Evolutionary conservation across 2,329 filamentous ascomycete species (phyloP), one percentile per base, ranked within the genome.

Genomic region (Botrytis tulipae): DNA sequence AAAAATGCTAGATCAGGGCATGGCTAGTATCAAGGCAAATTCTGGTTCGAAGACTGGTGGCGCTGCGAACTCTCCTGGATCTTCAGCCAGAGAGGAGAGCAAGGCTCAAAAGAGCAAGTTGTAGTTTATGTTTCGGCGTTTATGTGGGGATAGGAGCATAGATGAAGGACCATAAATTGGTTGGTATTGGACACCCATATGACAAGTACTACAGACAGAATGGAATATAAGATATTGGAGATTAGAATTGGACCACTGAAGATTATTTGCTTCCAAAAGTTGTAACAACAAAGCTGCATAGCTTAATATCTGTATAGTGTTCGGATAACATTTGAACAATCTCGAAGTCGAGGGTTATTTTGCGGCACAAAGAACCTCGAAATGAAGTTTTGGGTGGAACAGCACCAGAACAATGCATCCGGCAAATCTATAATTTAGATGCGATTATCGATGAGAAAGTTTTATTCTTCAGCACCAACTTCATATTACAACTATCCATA

Each of bases 51-150:
- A 65, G n/a, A 48, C 25, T 51, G 60, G 70, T n/a, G 60, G 60
- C 10, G 70, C 61, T 46, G 70, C 70, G 20, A 72, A 66, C 42
- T 25, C 46, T 59, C 70, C 70, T 32, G 44, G 59, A 32, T 51
- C 70, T 46, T 32, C 70, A 4, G 44, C 70, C 40, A 72, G 61
- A n/a, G 60, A 71, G 16, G 70, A 71, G 46, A 57, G 70, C 44
- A 71, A 71, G 60, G 37, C 60, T 57, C 70, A 66, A 42, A 72
- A 72, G 63, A 72, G 71, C 42, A 73, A 73, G 32, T 73, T 73
- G 71, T 73, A 73, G 29, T 32, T 20, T 51, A 25, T 65, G 7
- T 68, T 65, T 32, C 32, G 29, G 70, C 25, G 25, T 46, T 40
- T 29, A 40, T 16, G 25, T 57, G 25, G 10, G 48, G 10, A 68